Conservation (phyloP, 139 green algal genomes). For the Chlorella sp. region DNA sequence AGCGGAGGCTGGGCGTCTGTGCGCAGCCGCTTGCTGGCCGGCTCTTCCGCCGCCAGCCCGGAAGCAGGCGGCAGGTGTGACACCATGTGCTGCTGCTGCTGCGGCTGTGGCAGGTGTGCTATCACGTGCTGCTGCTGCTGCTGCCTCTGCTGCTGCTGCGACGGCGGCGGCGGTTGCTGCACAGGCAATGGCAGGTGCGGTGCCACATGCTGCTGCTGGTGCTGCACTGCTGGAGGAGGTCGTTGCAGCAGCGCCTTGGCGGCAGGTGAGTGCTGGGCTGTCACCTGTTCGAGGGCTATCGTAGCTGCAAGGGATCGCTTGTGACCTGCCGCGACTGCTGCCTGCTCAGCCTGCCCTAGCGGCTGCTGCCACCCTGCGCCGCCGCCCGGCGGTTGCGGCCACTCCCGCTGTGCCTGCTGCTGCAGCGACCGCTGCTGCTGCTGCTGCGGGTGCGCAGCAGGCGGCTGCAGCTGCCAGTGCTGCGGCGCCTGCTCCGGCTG, state of each 20-base stretch:
- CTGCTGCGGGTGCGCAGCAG: background rate
- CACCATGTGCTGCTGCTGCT: background rate
- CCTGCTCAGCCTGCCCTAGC: background rate
- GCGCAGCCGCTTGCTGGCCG: conserved; percentile 2
- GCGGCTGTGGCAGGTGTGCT: background rate
- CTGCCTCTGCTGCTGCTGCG: background rate
- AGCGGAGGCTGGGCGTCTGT: too few species aligned
- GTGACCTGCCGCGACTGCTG: background rate
- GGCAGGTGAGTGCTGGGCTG: conserved; percentile 14
- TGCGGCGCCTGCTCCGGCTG: background rate
- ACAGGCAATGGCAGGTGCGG: too few species aligned
- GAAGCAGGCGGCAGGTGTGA: background rate
- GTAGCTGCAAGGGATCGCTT: conserved; percentile 16
- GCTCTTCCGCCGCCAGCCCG: background rate
- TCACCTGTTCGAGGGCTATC: background rate
- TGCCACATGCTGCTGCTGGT: background rate
- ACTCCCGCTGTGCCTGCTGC: background rate
- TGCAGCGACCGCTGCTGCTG: background rate
- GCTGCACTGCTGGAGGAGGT: too few species aligned
- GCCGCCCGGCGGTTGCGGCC: background rate
- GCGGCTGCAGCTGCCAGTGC: background rate
- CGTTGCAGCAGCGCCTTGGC: background rate
- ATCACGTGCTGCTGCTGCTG: too few species aligned
- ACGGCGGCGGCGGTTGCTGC: too few species aligned
- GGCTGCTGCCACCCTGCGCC: background rate